Evolutionary conservation across 352 stramenopile genomes (phyloP), one percentile per base, ranked within the genome.

Genomic region (Plasmopara halstedii): DNA sequence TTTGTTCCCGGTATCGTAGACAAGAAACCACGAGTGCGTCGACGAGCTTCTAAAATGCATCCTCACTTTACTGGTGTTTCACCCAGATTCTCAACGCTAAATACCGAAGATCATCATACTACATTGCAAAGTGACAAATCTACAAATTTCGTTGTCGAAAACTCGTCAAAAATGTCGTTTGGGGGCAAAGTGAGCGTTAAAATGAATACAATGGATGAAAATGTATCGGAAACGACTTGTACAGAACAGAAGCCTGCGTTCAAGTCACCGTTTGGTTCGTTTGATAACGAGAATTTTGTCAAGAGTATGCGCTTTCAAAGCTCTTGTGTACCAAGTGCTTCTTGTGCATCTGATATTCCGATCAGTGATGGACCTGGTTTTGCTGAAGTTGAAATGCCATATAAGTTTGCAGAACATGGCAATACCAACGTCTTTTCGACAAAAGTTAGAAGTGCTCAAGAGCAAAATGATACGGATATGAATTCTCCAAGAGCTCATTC

Each of bases 1-100:
- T 62, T 62, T 31, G 19, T 37, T 13, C 42, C 43, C 41, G 49
- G 55, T 19, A 21, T 55, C 22, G 54, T 33, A 9, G 43, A 50
- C 7, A 51, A 43, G 15, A 52, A 48, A 18, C 42, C 27, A 6
- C 23, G 32, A 19, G 19, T 31, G 20, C 19, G n/a, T 21, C 36
- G 34, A 42, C 22, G 43, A 21, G 35, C 14, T 7, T 14, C 23
- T n/a, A 36, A 34, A 22, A 26, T 22, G 41, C 42, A 50, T 14
- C 11, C 32, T n/a, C 42, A 29, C 4, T 25, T 37, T 2, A 63
- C 54, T 20, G 42, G 38, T 2, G 49, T 47, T 2, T 54, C 49
- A 4, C 42, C 48, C 0, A 41, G 25, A 33, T 58, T 49, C 17
- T 59, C 49, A 20, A 47, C 29, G 21, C n/a, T 50, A 18, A 51